A percentile compares a stretch with the other conserved stretches of the same genome.
phyloP scores from a whole-genome alignment of 257 asterid genomes.

The Linaria vulgaris region DNA sequence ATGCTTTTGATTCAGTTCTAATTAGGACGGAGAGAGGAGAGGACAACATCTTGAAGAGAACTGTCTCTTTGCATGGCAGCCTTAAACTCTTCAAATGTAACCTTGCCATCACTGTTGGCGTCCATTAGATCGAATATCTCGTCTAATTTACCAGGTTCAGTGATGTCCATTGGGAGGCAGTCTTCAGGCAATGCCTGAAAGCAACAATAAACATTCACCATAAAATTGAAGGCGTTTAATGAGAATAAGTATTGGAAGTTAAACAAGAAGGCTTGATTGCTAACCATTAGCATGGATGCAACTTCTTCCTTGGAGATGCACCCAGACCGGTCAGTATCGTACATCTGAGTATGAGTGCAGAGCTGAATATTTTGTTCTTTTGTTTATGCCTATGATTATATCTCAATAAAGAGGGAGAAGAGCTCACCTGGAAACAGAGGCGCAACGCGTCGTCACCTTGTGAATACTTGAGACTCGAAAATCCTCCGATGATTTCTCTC shows the following conservation, averaged over 20 bases:
- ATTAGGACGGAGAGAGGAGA: conserved; percentile 73
- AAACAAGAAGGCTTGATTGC: neutral
- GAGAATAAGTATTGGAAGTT: neutral
- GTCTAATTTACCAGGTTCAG: conserved; percentile 82
- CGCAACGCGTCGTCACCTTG: conserved; percentile 87
- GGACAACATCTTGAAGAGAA: conserved; percentile 74
- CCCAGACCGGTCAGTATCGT: conserved; percentile 78
- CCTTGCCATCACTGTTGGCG: conserved; percentile 79
- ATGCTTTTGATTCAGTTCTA: conserved; percentile 8
- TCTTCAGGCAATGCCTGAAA: conserved; percentile 81
- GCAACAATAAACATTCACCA: neutral
- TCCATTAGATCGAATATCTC: conserved; percentile 85
- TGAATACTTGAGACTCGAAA: conserved; percentile 76
- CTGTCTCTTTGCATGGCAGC: conserved; percentile 85
- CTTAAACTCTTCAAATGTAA: conserved; percentile 79
- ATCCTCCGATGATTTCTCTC: conserved; percentile 83
- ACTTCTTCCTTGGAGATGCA: conserved; percentile 87
- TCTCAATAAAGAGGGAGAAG: neutral
- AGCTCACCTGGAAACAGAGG: conserved; percentile 75
- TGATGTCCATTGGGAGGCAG: conserved; percentile 64
- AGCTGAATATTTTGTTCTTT: neutral
- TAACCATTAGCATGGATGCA: conserved; percentile 77
- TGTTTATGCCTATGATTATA: neutral
- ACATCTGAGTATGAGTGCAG: conserved; percentile 50
- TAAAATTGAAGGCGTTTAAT: neutral